Evolutionary conservation across 2,329 filamentous ascomycete genomes (phyloP).

Genomic region (Colletotrichum plurivorum): DNA sequence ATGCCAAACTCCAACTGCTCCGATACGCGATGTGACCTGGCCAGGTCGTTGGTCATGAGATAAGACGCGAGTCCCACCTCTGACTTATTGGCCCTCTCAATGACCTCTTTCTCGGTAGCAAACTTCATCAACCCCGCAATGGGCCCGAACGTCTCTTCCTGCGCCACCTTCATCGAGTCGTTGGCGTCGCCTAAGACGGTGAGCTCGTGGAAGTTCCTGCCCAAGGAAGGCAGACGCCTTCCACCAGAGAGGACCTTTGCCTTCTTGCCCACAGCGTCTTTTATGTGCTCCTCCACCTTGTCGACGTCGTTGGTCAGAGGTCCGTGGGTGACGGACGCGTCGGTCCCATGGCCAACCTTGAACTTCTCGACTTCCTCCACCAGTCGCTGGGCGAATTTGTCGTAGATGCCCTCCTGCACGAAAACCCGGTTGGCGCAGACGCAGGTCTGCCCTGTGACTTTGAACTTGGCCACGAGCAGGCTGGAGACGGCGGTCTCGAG

Average conservation of each 20-base stretch:
- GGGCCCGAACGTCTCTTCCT: conserved; percentile 83
- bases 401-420: conserved; percentile 83
- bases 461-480: conserved; percentile 90
- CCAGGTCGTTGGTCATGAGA: conserved; percentile 71
- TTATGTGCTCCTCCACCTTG: conserved; percentile 75
- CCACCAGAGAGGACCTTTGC: conserved; percentile 74
- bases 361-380: conserved; percentile 82
- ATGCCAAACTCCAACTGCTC: conserved; percentile 74
- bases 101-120: conserved; percentile 78
- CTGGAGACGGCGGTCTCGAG: conserved; percentile 88
- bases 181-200: conserved; percentile 80
- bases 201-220: conserved; percentile 79
- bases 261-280: conserved; percentile 74
- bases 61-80: conserved; percentile 83
- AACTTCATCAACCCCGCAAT: conserved; percentile 80
- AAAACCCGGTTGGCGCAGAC: conserved; percentile 90
- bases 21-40: conserved; percentile 57
- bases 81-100: conserved; percentile 75
- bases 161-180: conserved; percentile 75
- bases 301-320: conserved; percentile 75
- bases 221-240: conserved; percentile 72
- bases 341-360: conserved; percentile 77
- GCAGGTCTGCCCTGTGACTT: conserved; percentile 94
- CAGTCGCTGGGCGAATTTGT: conserved; percentile 78
- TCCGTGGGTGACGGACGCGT: conserved; percentile 71